phyloP scores from a whole-genome alignment of 805 yeast genomes.

The Maudiozyma barnettii region DNA sequence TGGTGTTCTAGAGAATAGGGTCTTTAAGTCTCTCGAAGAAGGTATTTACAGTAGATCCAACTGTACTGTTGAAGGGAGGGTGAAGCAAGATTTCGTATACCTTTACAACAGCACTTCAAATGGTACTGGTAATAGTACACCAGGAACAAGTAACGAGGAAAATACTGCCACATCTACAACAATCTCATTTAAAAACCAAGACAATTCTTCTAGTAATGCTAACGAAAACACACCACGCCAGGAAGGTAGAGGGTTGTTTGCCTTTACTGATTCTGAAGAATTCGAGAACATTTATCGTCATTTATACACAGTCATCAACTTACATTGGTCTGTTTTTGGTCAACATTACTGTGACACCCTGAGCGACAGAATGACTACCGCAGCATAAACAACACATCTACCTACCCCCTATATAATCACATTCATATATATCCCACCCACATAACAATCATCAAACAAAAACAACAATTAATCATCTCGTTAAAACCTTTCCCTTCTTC shows the following conservation, averaged over 20 bases:
- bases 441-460: neutral
- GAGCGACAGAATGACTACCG: slow-evolving; percentile 13
- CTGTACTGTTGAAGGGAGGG: slow-evolving; percentile 33
- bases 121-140: neutral
- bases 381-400: neutral
- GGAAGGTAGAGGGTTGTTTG: slow-evolving; percentile 7
- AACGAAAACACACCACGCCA: neutral
- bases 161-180: neutral
- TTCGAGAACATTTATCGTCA: slow-evolving; percentile 49
- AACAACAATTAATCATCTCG: neutral
- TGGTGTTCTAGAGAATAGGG: slow-evolving; percentile 60
- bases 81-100: slow-evolving; percentile 27
- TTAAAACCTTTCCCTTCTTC: too few relatives aligned
- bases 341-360: slow-evolving; percentile 45
- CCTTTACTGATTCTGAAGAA: slow-evolving; percentile 37
- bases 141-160: slow-evolving; percentile 2
- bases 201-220: neutral
- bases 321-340: slow-evolving; percentile 81
- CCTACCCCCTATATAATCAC: neutral
- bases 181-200: neutral
- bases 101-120: slow-evolving; percentile 16
- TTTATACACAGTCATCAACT: slow-evolving; percentile 55
- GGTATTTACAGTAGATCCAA: slow-evolving; percentile 28
- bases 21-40: slow-evolving; percentile 41
- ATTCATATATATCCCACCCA: neutral